A percentile compares a stretch with the other conserved stretches of the same genome.
Conservation (phyloP, 2,329 filamentous ascomycete species). For the Metarhizium rileyi region DNA sequence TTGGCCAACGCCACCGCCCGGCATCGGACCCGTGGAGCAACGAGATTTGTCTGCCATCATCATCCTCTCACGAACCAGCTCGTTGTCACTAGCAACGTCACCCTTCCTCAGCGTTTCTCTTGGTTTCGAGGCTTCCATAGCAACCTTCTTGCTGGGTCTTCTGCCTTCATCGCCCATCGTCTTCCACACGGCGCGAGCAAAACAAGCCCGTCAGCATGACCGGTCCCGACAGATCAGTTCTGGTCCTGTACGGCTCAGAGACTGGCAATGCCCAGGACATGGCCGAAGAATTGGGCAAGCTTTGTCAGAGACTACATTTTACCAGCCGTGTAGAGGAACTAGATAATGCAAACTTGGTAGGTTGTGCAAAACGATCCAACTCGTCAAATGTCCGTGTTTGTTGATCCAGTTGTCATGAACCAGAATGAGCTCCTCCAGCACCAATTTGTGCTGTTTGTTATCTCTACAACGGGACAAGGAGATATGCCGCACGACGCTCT, state of each 20-base stretch:
- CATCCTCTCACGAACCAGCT: background rate
- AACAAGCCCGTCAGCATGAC: slow-evolving; percentile 13
- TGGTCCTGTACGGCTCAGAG: slow-evolving; percentile 88
- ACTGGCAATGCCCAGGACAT: slow-evolving; percentile 91
- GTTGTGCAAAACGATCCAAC: slow-evolving; percentile 19
- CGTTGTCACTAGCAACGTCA: background rate
- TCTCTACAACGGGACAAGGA: slow-evolving; percentile 91
- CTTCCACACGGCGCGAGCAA: background rate
- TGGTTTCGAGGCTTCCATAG: background rate
- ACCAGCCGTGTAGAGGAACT: slow-evolving; percentile 65
- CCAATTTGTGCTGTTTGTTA: slow-evolving; percentile 62
- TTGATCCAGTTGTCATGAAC: background rate
- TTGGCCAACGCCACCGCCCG: slow-evolving; percentile 2
- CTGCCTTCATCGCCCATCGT: background rate
- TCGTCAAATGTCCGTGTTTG: background rate
- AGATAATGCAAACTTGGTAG: slow-evolving; percentile 64
- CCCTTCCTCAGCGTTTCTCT: background rate
- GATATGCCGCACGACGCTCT: slow-evolving; percentile 80
- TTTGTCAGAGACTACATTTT: slow-evolving; percentile 72
- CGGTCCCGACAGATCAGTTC: slow-evolving; percentile 30
- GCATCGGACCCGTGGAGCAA: slow-evolving; percentile 6
- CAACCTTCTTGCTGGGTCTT: background rate
- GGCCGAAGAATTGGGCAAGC: slow-evolving; percentile 69
- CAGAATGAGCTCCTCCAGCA: slow-evolving; percentile 42
- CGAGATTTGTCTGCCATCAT: background rate